Conservation (phyloP, 495 filamentous ascomycete species). For the Xylaria cubensis region DNA sequence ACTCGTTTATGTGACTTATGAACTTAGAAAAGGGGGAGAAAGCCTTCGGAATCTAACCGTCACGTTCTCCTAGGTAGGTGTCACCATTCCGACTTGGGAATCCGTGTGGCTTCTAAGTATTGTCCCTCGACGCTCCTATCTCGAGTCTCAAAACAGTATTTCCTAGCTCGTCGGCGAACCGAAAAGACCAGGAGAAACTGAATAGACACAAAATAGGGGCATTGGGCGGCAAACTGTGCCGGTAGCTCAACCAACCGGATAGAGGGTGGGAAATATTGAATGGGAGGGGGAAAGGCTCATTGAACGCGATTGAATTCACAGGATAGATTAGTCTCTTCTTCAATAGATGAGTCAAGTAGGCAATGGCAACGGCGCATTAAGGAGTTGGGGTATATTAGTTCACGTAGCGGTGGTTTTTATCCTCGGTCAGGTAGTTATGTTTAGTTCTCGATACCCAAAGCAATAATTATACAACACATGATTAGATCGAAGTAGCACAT, state of each 20-base stretch:
- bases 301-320: background rate
- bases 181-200: no score
- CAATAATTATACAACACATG: background rate
- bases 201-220: no score
- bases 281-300: background rate
- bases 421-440: background rate
- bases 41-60: no score
- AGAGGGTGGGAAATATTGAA: background rate
- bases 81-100: no score
- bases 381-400: background rate
- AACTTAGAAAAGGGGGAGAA: no score
- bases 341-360: background rate
- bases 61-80: no score
- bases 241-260: background rate
- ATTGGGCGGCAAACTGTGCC: no score
- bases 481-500: background rate
- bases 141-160: no score
- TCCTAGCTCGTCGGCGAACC: no score
- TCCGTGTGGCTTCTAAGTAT: no score
- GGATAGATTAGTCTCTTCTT: background rate
- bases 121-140: no score
- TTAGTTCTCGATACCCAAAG: conserved; percentile 1
- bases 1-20: background rate
- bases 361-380: background rate
- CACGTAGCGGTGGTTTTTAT: background rate